A percentile compares a stretch with the other conserved stretches of the same genome.
phyloP scores from a whole-genome alignment of 1,139 yeast genomes.

The Suhomyces coccinellae region DNA sequence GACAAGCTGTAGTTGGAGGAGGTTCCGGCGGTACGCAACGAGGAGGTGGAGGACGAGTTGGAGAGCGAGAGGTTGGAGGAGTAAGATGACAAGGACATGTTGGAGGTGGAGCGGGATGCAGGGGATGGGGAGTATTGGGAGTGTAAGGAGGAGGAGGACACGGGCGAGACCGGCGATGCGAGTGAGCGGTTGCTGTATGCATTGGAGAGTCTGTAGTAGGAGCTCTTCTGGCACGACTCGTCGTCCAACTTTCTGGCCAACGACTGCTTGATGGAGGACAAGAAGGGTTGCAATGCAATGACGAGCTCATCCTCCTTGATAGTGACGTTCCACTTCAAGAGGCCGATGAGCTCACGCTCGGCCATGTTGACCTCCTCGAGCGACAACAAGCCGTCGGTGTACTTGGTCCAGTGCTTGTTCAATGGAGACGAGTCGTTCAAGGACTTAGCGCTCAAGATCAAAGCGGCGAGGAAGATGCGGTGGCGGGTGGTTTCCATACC shows the following conservation, averaged over 20 bases:
- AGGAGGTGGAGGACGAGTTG: conserved; percentile 20
- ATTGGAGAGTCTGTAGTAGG: conserved; percentile 42
- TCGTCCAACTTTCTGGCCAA: conserved; percentile 28
- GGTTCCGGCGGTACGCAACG: conserved; percentile 6
- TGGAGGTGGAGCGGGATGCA: conserved; percentile 17
- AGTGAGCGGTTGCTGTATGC: conserved; percentile 16
- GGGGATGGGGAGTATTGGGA: conserved; percentile 14
- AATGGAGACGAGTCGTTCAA: conserved; percentile 92
- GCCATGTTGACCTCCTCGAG: conserved; percentile 84
- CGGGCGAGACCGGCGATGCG: conserved; percentile 17
- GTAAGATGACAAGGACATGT: conserved; percentile 19
- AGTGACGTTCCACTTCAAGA: conserved; percentile 80
- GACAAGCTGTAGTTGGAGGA: conserved; percentile 17
- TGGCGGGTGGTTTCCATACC: conserved; percentile 96
- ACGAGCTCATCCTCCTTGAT: conserved; percentile 70
- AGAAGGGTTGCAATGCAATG: conserved; percentile 69
- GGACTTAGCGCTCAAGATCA: conserved; percentile 86
- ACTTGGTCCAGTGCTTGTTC: conserved; percentile 93
- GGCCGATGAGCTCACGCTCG: conserved; percentile 80
- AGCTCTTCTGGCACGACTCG: conserved; percentile 35
- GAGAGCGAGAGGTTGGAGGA: conserved; percentile 21
- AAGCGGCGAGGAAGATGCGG: conserved; percentile 83
- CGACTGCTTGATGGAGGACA: conserved; percentile 61
- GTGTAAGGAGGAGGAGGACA: conserved; percentile 16
- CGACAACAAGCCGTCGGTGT: conserved; percentile 79